Base-by-base conservation (phyloP, 202 grass and related monocot genomes). In the Schoenoplectus triqueter region DNA sequence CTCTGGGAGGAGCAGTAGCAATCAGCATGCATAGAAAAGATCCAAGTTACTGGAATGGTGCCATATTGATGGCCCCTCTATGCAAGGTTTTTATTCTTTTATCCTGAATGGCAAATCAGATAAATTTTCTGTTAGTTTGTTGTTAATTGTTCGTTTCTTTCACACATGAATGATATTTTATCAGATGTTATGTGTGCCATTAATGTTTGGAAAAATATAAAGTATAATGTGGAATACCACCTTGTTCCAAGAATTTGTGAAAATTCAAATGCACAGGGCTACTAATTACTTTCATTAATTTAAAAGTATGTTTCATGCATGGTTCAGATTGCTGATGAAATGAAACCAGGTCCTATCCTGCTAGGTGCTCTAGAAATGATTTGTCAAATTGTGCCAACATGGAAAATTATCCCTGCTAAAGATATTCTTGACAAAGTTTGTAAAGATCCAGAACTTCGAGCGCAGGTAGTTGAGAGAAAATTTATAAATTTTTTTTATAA, bases 261-360 rank as follows among this genome's bases (percentile, higher is more conserved):
- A 62, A 3, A 62, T 15, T 15, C 59, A 17, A 62, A 62, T 62
- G 59, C 17, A 1, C 54, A 71, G 54, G 49, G 7, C 2, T 19
- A 66, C 13, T 59, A 31, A 31, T 40, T 82, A 80, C 11, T 42
- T 73, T 80, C 74, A 10, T 85, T 59, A 60, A 15, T 9, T 1
- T 83, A 6, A 65, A 65, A 10, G 18, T 41, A 50, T 63, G 5
- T 46, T 54, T 77, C 3, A 31, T 10, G 44, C n/a, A 67, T 59
- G 47, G 20, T 0, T 76, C 85, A 97, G 94, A 86, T 97, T 51
- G 74, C 92, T 64, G 94, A 97, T 71, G 92, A 89, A 59, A 89
- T 97, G 88, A 87, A 52, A 15, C 94, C 92, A 20, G 85, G 85
- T 68, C 90, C 92, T 10, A 47, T 94, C 13, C 19, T 94, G 63